Conservation (phyloP, 495 filamentous ascomycete species). For the Annulohypoxylon maeteangense region DNA sequence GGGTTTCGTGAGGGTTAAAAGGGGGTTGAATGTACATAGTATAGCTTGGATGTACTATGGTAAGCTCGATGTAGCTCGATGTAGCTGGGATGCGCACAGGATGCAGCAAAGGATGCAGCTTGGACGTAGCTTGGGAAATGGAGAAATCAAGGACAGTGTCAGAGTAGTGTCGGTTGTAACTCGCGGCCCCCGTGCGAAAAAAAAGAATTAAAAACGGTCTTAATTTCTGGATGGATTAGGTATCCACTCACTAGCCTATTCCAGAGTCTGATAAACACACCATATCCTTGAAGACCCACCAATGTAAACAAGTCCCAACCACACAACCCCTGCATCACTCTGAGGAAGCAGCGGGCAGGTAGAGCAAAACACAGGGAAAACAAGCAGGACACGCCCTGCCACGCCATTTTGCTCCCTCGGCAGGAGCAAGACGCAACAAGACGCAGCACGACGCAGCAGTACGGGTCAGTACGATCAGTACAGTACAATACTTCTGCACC, state of each 20-base stretch:
- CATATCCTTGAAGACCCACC: conserved; percentile 38
- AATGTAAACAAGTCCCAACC: conserved; percentile 44
- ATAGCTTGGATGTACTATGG: too few species aligned
- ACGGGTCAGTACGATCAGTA: conserved; percentile 20
- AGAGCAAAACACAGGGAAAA: conserved; percentile 2
- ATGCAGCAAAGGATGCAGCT: too few species aligned
- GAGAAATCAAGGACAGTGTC: conserved; percentile 29
- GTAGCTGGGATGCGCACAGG: background rate
- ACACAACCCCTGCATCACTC: conserved; percentile 41
- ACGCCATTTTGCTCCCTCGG: conserved; percentile 36
- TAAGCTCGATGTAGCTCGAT: too few species aligned
- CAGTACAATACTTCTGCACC: conserved; percentile 42
- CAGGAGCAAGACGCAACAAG: conserved; percentile 10
- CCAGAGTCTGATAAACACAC: conserved; percentile 44
- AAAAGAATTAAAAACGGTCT: background rate
- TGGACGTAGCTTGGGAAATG: conserved; percentile 7
- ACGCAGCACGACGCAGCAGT: conserved; percentile 1
- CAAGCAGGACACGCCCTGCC: conserved; percentile 32
- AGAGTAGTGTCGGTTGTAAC: conserved; percentile 29
- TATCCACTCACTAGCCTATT: conserved; percentile 40
- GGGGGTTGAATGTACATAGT: background rate
- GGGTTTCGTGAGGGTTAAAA: background rate
- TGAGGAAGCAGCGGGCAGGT: background rate
- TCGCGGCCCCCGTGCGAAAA: conserved; percentile 30
- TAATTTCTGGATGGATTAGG: conserved; percentile 8